Conservation (phyloP, 1,284 basidiomycete genomes). For the Microstroma glucosiphilum region DNA sequence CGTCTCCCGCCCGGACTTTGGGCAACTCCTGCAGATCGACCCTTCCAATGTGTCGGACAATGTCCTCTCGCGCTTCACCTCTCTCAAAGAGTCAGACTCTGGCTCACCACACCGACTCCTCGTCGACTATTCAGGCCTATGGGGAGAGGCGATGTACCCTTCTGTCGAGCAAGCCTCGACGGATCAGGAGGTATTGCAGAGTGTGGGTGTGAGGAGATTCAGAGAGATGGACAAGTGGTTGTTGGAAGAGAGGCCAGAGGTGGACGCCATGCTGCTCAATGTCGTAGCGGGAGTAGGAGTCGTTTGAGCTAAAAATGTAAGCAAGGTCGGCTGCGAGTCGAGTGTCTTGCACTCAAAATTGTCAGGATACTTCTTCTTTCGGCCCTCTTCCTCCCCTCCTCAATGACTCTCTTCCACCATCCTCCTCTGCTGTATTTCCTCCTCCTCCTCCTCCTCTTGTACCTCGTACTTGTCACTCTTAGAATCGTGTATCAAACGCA, state of each 20-base stretch:
- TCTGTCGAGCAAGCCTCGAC: slow-evolving; percentile 13
- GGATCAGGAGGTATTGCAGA: slow-evolving; percentile 20
- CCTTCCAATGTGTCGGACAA: background rate
- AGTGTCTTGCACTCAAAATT: too few species aligned
- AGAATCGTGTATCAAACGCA: too few species aligned
- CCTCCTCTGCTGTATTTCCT: too few species aligned
- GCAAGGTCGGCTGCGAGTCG: too few species aligned
- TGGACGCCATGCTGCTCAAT: slow-evolving; percentile 47
- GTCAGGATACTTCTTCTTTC: too few species aligned
- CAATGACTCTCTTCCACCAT: too few species aligned
- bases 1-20: slow-evolving; percentile 1
- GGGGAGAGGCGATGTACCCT: slow-evolving; percentile 18
- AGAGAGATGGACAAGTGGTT: slow-evolving; percentile 34
- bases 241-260: slow-evolving; percentile 34
- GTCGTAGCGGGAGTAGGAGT: slow-evolving; percentile 37
- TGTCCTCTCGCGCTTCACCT: slow-evolving; percentile 4
- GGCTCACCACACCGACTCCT: slow-evolving; percentile 17
- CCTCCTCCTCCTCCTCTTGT: too few species aligned
- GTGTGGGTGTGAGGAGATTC: slow-evolving; percentile 18
- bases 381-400: too few species aligned
- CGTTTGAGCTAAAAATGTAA: too few species aligned
- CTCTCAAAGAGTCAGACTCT: background rate
- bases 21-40: slow-evolving; percentile 13
- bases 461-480: too few species aligned
- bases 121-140: slow-evolving; percentile 26